A percentile compares a stretch with the other conserved stretches of the same genome.
These are phyloP conservation scores for Leishmania amazonensis DNA, from an alignment of 208 protist species.

Conservation along the genomic window DNA sequence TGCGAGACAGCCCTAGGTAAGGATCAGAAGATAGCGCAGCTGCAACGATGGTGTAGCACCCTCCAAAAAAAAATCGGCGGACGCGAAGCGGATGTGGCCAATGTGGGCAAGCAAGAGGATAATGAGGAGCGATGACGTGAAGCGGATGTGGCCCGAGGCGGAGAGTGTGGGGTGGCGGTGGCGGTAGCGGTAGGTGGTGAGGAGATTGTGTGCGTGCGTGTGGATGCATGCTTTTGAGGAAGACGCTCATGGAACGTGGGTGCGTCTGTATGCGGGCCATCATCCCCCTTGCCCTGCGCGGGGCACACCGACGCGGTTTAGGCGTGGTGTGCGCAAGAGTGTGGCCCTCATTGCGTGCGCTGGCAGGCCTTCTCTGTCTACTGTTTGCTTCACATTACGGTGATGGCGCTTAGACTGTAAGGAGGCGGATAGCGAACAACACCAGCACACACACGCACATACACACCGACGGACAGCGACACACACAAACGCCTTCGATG, in stretches of 20 bases:
- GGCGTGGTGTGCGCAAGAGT: background rate
- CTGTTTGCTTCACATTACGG: background rate
- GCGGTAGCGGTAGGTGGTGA: background rate
- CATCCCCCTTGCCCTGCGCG: background rate
- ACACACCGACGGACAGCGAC: background rate
- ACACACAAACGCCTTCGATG: background rate
- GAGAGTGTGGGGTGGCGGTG: background rate
- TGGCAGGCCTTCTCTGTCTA: background rate
- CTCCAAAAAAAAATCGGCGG: background rate
- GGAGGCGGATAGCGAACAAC: background rate
- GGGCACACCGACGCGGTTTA: background rate
- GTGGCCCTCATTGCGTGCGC: background rate
- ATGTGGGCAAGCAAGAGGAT: background rate
- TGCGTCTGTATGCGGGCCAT: background rate
- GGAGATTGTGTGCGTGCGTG: background rate
- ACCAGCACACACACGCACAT: background rate
- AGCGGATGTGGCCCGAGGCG: background rate
- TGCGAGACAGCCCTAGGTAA: background rate
- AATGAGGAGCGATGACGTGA: background rate
- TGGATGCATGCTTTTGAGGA: background rate
- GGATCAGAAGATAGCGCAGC: background rate
- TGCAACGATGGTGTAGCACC: background rate
- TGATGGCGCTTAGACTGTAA: background rate
- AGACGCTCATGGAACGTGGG: background rate
- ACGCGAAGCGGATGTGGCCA: background rate